These are phyloP conservation scores for Alternaria triticina DNA, from an alignment of 2,329 filamentous ascomycete species.

Conservation along the genomic window DNA sequence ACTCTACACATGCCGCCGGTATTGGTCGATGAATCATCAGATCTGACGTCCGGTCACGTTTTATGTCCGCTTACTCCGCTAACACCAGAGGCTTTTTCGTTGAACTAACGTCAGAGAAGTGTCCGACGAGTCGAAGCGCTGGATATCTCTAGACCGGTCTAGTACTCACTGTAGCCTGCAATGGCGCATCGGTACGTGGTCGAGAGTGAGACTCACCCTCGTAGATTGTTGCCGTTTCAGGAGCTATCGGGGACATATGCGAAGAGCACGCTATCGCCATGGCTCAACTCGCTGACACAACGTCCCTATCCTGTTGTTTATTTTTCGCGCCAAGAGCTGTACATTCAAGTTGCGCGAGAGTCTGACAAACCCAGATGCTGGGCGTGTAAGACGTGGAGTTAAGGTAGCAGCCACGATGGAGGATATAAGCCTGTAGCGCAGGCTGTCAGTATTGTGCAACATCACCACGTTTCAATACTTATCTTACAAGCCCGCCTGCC, in stretches of 20 bases:
- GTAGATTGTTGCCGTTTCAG: neutral
- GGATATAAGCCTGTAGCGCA: neutral
- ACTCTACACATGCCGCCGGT: neutral
- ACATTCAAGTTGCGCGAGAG: neutral
- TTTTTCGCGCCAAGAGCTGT: neutral
- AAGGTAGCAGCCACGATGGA: neutral
- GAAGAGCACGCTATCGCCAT: neutral
- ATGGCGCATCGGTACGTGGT: neutral
- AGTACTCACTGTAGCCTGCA: neutral
- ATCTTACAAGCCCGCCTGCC: neutral
- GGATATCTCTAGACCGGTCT: neutral
- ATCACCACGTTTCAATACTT: neutral
- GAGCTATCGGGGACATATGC: neutral
- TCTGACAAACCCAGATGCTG: neutral
- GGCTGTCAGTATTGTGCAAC: neutral
- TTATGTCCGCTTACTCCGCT: constrained; percentile 13
- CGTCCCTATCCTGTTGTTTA: neutral
- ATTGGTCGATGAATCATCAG: neutral
- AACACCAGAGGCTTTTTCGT: neutral
- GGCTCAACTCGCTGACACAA: neutral
- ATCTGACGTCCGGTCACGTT: neutral
- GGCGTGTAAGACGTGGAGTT: neutral
- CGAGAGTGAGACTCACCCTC: neutral
- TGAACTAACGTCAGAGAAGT: neutral
- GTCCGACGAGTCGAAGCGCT: neutral